These are phyloP conservation scores for Cyclanthera cordifolia DNA, from an alignment of 306 rosid genomes.

Conservation along the genomic window DNA sequence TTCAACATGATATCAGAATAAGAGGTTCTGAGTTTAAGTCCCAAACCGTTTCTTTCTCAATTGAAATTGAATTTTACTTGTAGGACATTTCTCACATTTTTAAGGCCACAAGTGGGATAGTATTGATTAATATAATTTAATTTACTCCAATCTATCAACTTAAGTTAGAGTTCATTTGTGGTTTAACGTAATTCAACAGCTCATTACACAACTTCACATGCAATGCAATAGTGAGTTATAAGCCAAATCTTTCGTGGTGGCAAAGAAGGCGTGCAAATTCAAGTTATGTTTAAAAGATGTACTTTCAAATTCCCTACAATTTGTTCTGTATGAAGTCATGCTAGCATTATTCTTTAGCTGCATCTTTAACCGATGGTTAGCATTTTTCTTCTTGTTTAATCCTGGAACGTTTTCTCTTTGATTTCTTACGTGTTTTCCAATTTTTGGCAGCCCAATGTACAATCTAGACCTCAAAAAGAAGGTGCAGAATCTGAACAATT, in stretches of 20 bases:
- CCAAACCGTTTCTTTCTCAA: too few species aligned
- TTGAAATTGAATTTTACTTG: too few species aligned
- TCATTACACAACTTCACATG: not conserved
- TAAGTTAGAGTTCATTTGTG: too few species aligned
- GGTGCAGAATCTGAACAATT: conserved; percentile 80
- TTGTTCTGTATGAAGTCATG: not conserved
- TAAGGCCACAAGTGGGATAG: too few species aligned
- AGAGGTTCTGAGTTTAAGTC: too few species aligned
- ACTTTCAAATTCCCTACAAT: too few species aligned
- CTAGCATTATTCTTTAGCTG: not conserved
- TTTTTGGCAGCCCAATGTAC: conserved; percentile 75
- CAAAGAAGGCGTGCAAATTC: not conserved
- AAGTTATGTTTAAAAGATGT: not conserved
- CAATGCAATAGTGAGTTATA: not conserved
- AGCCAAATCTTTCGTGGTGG: not conserved
- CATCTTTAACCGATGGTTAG: not conserved
- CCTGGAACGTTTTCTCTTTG: conserved; percentile 17
- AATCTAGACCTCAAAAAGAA: conserved; percentile 68
- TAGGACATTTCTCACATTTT: too few species aligned
- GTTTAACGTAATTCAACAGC: too few species aligned
- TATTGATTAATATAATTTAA: too few species aligned
- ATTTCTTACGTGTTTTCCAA: conserved; percentile 27
- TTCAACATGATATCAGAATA: too few species aligned
- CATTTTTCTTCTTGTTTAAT: conserved; percentile 7
- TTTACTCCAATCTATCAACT: too few species aligned